These are phyloP conservation scores for Pseudognaphalium luteoalbum DNA, from an alignment of 129 eudicot genomes.

Conservation along the genomic window DNA sequence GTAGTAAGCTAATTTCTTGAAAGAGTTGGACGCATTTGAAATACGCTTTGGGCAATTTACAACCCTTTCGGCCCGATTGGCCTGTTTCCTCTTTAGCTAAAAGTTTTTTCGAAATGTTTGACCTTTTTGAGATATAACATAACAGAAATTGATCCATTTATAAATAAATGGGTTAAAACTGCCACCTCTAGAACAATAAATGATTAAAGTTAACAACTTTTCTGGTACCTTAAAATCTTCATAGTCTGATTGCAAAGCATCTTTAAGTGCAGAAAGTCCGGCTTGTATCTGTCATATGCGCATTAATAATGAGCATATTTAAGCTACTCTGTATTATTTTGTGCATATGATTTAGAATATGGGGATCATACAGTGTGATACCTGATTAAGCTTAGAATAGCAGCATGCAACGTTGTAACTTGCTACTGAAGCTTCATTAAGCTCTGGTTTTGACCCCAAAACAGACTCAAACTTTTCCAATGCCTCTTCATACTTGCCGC, in stretches of 20 bases:
- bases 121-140: not conserved
- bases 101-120: too few species aligned
- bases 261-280: slow-evolving; percentile 88
- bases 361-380: slow-evolving; percentile 14
- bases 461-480: slow-evolving; percentile 89
- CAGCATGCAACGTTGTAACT: slow-evolving; percentile 99
- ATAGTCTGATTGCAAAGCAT: slow-evolving; percentile 74
- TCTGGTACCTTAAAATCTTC: slow-evolving; percentile 84
- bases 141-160: not conserved
- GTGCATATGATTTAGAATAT: not conserved
- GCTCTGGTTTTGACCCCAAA: slow-evolving; percentile 76
- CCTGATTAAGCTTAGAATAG: slow-evolving; percentile 93
- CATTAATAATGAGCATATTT: slow-evolving; percentile 13
- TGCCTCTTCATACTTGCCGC: slow-evolving; percentile 77
- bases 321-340: not conserved
- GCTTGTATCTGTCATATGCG: slow-evolving; percentile 70
- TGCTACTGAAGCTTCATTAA: slow-evolving; percentile 78
- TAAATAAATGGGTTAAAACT: not conserved
- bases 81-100: not conserved
- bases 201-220: not conserved
- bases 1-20: not conserved
- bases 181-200: not conserved
- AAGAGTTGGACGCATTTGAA: not conserved
- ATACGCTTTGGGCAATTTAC: not conserved
- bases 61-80: not conserved